Base-by-base conservation (phyloP, 345 rosid species). In the Carallia brachiata region DNA sequence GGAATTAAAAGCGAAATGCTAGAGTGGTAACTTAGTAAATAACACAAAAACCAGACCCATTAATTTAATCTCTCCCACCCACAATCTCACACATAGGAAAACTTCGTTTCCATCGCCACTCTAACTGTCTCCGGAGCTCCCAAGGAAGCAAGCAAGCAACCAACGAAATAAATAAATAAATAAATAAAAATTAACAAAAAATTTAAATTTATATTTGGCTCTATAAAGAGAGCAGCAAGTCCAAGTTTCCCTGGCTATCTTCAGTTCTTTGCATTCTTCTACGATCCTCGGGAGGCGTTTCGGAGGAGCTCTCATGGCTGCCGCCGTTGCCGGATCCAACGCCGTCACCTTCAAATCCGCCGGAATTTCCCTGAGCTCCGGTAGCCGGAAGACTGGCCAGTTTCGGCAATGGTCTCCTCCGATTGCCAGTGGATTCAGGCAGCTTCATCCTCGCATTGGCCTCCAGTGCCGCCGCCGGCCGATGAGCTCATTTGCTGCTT, bases 291-390 rank as follows among this genome's bases (percentile, higher is more conserved):
- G 73, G 54, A 74, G 78, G 32, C 70, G 70, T 37, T 70, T 68
- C 70, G 71, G 72, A 65, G 66, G 82, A 52, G 37, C 73, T 47
- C 52, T 61, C 54, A 37, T 92, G 74, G 81, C 91, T 44, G 50
- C 17, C 58, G 27, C 75, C 27, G 74, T 82, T 62, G 77, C 95
- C 54, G 91, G 83, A 78, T 79, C 96, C 62, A 84, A 62, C 47
- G 61, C 75, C 74, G 70, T 80, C 68, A 80, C 89, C 52, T 74
- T 87, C 72, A 89, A 83, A 79, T 64, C 84, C 27, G 70, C 78
- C 54, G 79, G 73, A 64, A 70, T 74, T 85, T 7, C 54, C 69
- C 27, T 70, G 39, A 57, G 58, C 48, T 74, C 75, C 47, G 31
- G 73, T 44, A 80, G 75, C 59, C 83, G 78, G 31, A 85, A 77